Percentiles rank a stretch among this genome's conserved stretches.
Evolutionary conservation across 257 asterid genomes (phyloP).

Genomic region (Primulina huaijiensis): DNA sequence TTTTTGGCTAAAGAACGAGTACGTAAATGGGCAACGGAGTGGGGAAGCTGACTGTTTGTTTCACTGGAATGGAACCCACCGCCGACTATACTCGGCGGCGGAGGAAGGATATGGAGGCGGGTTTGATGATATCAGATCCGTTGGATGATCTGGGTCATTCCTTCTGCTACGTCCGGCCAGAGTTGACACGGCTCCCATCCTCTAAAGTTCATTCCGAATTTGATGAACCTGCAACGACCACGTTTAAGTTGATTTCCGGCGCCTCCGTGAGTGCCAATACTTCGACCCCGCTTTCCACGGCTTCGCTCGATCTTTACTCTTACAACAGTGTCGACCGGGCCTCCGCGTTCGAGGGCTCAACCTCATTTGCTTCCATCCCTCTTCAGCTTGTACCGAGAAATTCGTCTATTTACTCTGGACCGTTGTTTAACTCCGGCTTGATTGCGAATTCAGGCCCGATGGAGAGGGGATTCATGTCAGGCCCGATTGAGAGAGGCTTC

Average conservation of each 20-base stretch:
- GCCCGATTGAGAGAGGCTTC: constrained; percentile 79
- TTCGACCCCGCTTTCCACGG: constrained; percentile 87
- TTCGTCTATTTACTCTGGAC: constrained; percentile 59
- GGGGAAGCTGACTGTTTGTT: constrained; percentile 78
- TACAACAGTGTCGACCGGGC: constrained; percentile 61
- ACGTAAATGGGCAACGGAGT: constrained; percentile 86
- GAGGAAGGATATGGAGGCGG: constrained; percentile 31
- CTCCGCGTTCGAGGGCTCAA: constrained; percentile 84
- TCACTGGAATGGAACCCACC: constrained; percentile 51
- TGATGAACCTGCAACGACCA: constrained; percentile 44
- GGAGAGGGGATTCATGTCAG: constrained; percentile 82
- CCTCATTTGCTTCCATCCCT: constrained; percentile 79
- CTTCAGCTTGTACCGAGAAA: constrained; percentile 79
- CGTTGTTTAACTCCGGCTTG: constrained; percentile 42
- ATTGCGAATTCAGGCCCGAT: constrained; percentile 59
- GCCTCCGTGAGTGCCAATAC: constrained; percentile 94
- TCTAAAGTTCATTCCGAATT: constrained; percentile 63
- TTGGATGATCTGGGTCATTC: constrained; percentile 93
- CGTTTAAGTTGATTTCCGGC: constrained; percentile 80
- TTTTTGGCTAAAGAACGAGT: not conserved
- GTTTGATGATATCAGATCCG: constrained; percentile 58
- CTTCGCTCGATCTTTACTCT: constrained; percentile 56
- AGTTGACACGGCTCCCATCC: constrained; percentile 44
- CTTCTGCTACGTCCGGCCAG: constrained; percentile 81
- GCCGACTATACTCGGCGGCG: constrained; percentile 52